phyloP scores from a whole-genome alignment of 768 basidiomycete genomes.

The Xerocomellus chrysenteron region DNA sequence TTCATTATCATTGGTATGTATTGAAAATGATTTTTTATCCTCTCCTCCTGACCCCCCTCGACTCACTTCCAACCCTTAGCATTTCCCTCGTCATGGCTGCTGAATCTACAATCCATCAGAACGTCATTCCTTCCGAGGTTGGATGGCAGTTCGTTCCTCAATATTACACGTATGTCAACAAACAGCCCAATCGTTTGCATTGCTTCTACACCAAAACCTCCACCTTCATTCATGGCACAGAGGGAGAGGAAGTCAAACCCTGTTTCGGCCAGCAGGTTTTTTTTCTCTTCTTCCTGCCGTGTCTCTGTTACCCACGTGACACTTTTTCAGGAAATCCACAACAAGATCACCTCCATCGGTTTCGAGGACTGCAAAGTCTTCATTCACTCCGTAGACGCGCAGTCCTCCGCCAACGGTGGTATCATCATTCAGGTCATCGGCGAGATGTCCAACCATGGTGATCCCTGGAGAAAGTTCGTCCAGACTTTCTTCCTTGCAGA shows the following conservation, averaged over 20 bases:
- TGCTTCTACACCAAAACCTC: slow-evolving; percentile 99
- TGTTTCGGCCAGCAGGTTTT: slow-evolving; percentile 92
- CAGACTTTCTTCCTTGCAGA: slow-evolving; percentile 99
- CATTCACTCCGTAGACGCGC: slow-evolving; percentile 97
- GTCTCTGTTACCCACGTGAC: slow-evolving; percentile 3
- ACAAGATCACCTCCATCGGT: slow-evolving; percentile 90
- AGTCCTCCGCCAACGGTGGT: slow-evolving; percentile 90
- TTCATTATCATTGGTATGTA: slow-evolving; percentile 28
- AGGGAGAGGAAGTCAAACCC: slow-evolving; percentile 89
- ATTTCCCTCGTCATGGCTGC: slow-evolving; percentile 40
- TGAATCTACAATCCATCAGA: slow-evolving; percentile 50
- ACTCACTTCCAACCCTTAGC: slow-evolving; percentile 15
- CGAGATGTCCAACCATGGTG: slow-evolving; percentile 93
- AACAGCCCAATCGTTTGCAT: slow-evolving; percentile 93
- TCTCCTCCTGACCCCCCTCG: slow-evolving; percentile 3
- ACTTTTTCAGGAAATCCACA: slow-evolving; percentile 82
- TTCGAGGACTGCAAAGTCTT: slow-evolving; percentile 98
- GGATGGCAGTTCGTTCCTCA: slow-evolving; percentile 99
- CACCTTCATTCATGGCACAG: slow-evolving; percentile 95
- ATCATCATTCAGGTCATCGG: slow-evolving; percentile 99
- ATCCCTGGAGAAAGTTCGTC: slow-evolving; percentile 96
- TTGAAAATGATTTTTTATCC: background rate
- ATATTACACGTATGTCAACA: slow-evolving; percentile 99
- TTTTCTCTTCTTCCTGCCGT: slow-evolving; percentile 14
- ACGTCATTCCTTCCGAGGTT: slow-evolving; percentile 88